Conservation (phyloP, 2,329 filamentous ascomycete species). For the Colletotrichum agaves region DNA sequence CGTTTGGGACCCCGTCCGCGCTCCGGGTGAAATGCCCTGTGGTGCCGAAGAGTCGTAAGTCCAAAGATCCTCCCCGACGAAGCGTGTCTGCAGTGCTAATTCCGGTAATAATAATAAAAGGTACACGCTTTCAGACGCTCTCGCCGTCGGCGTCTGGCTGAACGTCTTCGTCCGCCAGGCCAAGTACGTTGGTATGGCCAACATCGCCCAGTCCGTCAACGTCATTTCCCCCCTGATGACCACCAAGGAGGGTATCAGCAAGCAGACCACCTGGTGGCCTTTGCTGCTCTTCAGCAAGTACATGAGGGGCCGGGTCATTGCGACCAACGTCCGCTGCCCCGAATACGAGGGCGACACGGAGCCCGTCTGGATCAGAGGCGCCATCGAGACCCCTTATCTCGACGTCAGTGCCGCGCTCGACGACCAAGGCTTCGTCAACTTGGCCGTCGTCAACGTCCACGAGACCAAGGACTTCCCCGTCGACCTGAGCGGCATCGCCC, state of each 20-base stretch:
- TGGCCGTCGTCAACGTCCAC: conserved; percentile 80
- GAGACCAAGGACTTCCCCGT: conserved; percentile 69
- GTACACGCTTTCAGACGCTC: conserved; percentile 79
- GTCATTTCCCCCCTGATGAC: conserved; percentile 84
- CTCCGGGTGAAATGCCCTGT: conserved; percentile 68
- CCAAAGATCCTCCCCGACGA: neutral
- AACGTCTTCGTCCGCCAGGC: conserved; percentile 82
- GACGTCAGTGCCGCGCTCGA: conserved; percentile 73
- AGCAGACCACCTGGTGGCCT: conserved; percentile 82
- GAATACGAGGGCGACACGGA: conserved; percentile 75
- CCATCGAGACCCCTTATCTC: conserved; percentile 76
- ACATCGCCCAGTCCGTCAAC: conserved; percentile 81
- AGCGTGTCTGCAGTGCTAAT: neutral
- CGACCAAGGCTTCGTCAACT: conserved; percentile 67
- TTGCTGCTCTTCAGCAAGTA: conserved; percentile 69
- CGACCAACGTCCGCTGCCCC: conserved; percentile 70
- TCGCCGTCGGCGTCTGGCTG: conserved; percentile 80
- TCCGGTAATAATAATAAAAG: conserved; percentile 18
- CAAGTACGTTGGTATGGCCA: conserved; percentile 79
- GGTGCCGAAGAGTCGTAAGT: conserved; percentile 73
- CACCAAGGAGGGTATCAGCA: conserved; percentile 68
- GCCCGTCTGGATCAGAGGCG: conserved; percentile 72
- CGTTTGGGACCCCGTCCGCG: conserved; percentile 79
- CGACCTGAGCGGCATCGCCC: conserved; percentile 64
- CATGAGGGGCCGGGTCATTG: conserved; percentile 79